Percentiles rank a stretch among this genome's conserved stretches.
phyloP scores from a whole-genome alignment of 495 filamentous ascomycete genomes.

The Tuber aestivum region DNA sequence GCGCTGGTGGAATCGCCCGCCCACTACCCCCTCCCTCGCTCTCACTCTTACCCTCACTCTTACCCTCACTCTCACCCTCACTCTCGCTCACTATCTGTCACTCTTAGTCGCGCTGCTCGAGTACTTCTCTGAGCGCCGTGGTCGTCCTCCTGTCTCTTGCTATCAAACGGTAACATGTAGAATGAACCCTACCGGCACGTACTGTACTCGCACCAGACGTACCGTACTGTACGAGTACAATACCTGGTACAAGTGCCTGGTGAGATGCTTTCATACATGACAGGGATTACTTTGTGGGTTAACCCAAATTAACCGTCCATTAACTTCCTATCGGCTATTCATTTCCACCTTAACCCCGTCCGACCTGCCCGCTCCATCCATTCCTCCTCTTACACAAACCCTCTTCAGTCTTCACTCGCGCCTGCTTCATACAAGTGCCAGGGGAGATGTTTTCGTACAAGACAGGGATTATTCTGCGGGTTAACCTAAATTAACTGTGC shows the following conservation, averaged over 20 bases:
- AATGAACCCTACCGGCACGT: neutral
- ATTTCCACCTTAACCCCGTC: constrained; percentile 3
- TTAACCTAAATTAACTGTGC: no score
- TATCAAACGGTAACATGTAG: neutral
- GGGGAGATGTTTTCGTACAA: no score
- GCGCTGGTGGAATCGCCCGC: constrained; percentile 30
- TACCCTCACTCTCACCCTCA: no score
- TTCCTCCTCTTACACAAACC: constrained; percentile 1
- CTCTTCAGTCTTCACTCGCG: constrained; percentile 3
- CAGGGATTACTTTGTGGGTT: no score
- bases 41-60: constrained; percentile 15
- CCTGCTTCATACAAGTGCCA: constrained; percentile 5
- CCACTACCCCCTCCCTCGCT: neutral
- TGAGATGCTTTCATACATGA: no score
- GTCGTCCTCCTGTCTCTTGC: neutral
- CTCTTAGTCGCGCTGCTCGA: neutral
- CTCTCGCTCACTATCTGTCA: constrained; percentile 9
- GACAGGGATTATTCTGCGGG: no score
- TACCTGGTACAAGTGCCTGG: no score
- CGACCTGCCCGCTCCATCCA: constrained; percentile 4
- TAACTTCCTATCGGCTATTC: no score
- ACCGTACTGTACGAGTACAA: no score
- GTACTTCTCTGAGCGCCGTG: neutral
- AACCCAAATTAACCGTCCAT: no score
- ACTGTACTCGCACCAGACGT: no score